phyloP scores from a whole-genome alignment of 179 eudicot species.

The Patellifolia procumbens region DNA sequence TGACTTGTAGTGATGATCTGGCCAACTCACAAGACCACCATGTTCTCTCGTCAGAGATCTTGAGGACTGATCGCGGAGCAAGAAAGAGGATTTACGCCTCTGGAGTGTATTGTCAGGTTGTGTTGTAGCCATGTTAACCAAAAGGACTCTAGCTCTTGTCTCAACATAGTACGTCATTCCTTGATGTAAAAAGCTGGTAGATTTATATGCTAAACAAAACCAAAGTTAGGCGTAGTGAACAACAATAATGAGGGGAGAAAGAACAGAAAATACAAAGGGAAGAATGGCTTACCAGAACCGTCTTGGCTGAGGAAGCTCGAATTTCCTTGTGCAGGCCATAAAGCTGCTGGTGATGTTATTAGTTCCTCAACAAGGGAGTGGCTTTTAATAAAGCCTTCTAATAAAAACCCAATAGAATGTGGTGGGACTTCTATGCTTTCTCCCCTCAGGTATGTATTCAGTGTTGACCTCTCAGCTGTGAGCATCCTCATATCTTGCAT shows the following conservation, averaged over 20 bases:
- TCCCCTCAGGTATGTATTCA: conserved; percentile 62
- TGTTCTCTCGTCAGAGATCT: conserved; percentile 51
- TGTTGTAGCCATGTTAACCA: conserved; percentile 57
- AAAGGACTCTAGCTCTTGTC: conserved; percentile 67
- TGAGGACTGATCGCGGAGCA: conserved; percentile 54
- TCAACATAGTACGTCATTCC: conserved; percentile 57
- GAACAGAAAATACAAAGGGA: neutral
- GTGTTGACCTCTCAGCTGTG: conserved; percentile 68
- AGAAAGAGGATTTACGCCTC: conserved; percentile 61
- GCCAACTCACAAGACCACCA: conserved; percentile 81
- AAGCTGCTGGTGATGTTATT: conserved; percentile 65
- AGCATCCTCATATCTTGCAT: conserved; percentile 84
- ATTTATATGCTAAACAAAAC: conserved; percentile 37
- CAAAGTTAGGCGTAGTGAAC: neutral
- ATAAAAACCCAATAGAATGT: conserved; percentile 61
- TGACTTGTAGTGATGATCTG: conserved; percentile 47
- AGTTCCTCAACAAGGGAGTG: conserved; percentile 54
- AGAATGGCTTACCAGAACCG: conserved; percentile 49
- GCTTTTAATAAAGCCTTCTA: conserved; percentile 75
- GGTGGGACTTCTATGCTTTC: conserved; percentile 74
- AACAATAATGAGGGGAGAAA: neutral
- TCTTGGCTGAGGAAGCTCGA: conserved; percentile 49
- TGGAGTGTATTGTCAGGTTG: conserved; percentile 49
- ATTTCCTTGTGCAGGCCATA: conserved; percentile 51
- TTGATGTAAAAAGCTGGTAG: conserved; percentile 53